phyloP scores from a whole-genome alignment of 495 filamentous ascomycete genomes.

The Neurospora sp. region DNA sequence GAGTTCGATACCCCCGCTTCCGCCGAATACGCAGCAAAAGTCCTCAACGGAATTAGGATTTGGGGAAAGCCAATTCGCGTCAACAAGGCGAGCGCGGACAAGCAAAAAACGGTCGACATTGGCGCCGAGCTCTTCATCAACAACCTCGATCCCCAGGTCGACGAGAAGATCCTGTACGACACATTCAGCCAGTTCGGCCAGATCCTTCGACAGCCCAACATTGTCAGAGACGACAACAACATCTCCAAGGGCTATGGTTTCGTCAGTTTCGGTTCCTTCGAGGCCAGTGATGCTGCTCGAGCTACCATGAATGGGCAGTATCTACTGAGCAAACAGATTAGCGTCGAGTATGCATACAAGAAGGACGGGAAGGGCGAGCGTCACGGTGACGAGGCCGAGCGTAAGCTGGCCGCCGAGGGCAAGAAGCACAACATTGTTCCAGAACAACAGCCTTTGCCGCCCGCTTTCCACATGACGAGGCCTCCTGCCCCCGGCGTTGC shows the following conservation, averaged over 20 bases:
- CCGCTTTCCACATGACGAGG: slow-evolving; percentile 37
- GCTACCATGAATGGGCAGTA: slow-evolving; percentile 93
- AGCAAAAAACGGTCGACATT: slow-evolving; percentile 91
- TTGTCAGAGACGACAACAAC: slow-evolving; percentile 84
- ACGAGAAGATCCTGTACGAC: slow-evolving; percentile 94
- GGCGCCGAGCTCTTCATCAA: slow-evolving; percentile 96
- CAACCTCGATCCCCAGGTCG: slow-evolving; percentile 88
- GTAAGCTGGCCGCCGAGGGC: slow-evolving; percentile 84
- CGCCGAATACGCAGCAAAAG: slow-evolving; percentile 91
- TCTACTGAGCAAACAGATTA: slow-evolving; percentile 91
- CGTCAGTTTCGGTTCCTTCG: slow-evolving; percentile 87
- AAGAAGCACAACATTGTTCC: slow-evolving; percentile 86
- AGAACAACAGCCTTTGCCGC: slow-evolving; percentile 52
- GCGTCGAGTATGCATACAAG: slow-evolving; percentile 97
- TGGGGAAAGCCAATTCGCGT: slow-evolving; percentile 94
- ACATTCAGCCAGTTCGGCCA: slow-evolving; percentile 92
- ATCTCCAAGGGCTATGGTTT: slow-evolving; percentile 96
- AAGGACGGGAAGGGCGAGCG: slow-evolving; percentile 97
- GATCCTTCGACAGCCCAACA: slow-evolving; percentile 76
- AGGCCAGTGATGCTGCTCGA: slow-evolving; percentile 87
- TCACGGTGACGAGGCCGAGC: slow-evolving; percentile 89
- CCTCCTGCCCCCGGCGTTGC: slow-evolving; percentile 8
- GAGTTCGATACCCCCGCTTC: slow-evolving; percentile 95
- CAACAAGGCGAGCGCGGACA: slow-evolving; percentile 86
- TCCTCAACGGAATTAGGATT: slow-evolving; percentile 91